Evolutionary conservation across 2,329 filamentous ascomycete species (phyloP).

Genomic region (Cordyceps cicadae): DNA sequence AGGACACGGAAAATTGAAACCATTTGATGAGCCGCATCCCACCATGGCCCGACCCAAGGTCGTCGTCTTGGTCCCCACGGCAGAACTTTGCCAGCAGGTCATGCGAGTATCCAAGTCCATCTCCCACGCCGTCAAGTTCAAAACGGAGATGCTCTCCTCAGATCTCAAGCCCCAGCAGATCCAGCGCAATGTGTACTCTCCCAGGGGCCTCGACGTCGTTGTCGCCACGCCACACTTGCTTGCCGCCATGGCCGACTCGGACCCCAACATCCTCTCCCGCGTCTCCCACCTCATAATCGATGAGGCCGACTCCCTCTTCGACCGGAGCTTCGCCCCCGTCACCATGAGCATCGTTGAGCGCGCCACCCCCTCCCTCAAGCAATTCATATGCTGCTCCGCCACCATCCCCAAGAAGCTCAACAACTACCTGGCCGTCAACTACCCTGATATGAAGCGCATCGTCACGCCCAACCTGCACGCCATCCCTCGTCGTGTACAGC

Average conservation of each 20-base stretch:
- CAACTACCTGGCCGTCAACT: slow-evolving; percentile 69
- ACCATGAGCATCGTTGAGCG: slow-evolving; percentile 79
- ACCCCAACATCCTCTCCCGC: slow-evolving; percentile 87
- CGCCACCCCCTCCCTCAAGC: slow-evolving; percentile 69
- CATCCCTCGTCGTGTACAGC: slow-evolving; percentile 87
- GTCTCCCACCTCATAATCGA: slow-evolving; percentile 85
- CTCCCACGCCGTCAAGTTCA: slow-evolving; percentile 80
- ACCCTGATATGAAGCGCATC: slow-evolving; percentile 74
- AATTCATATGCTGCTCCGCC: slow-evolving; percentile 87
- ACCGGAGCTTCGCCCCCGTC: slow-evolving; percentile 80
- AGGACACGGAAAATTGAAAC: slow-evolving; percentile 49
- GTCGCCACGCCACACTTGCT: slow-evolving; percentile 86
- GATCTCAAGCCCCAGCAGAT: slow-evolving; percentile 70
- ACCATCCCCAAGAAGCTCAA: slow-evolving; percentile 90
- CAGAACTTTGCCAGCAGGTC: slow-evolving; percentile 86
- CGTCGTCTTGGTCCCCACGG: slow-evolving; percentile 82
- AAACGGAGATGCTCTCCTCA: slow-evolving; percentile 73
- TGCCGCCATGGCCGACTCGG: slow-evolving; percentile 75
- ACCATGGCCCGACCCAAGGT: slow-evolving; percentile 72
- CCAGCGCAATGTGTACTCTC: slow-evolving; percentile 73
- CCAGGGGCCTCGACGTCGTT: slow-evolving; percentile 73
- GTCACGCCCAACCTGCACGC: slow-evolving; percentile 94
- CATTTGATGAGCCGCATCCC: slow-evolving; percentile 60
- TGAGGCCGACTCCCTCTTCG: slow-evolving; percentile 92
- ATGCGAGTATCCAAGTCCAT: slow-evolving; percentile 71